A percentile compares a stretch with the other conserved stretches of the same genome.
Evolutionary conservation across 2,329 filamentous ascomycete species (phyloP).

Genomic region (Fonsecaea multimorphosa): DNA sequence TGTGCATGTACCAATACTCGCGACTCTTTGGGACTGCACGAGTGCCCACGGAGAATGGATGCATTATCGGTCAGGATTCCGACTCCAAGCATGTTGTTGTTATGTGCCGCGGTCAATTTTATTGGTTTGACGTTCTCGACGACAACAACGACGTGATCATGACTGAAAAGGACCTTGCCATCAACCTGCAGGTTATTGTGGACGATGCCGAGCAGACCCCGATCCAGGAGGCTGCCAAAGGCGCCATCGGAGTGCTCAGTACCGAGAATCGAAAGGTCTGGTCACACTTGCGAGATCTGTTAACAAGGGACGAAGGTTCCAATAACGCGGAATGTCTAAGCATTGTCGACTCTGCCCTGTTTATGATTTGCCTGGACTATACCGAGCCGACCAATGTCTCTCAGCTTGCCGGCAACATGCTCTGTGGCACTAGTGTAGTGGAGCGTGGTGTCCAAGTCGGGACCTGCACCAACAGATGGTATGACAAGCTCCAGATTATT

Average conservation of each 20-base stretch:
- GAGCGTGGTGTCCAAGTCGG: conserved; percentile 94
- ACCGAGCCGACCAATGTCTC: conserved; percentile 81
- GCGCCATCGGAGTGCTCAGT: conserved; percentile 88
- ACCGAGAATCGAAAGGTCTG: conserved; percentile 97
- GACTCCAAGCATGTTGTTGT: conserved; percentile 93
- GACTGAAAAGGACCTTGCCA: conserved; percentile 89
- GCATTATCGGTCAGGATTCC: conserved; percentile 93
- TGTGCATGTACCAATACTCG: conserved; percentile 99
- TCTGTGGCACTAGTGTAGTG: conserved; percentile 91
- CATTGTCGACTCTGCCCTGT: conserved; percentile 92
- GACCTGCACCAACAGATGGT: conserved; percentile 98
- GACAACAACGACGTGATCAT: conserved; percentile 95
- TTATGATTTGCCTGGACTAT: conserved; percentile 90
- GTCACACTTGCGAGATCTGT: conserved; percentile 86
- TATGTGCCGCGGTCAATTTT: conserved; percentile 92
- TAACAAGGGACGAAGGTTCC: conserved; percentile 82
- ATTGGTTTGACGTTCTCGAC: conserved; percentile 98
- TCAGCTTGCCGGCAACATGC: conserved; percentile 96
- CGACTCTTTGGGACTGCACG: conserved; percentile 92
- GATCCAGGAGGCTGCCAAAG: conserved; percentile 93
- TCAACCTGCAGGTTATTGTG: conserved; percentile 90
- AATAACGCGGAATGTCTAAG: conserved; percentile 97
- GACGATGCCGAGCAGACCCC: conserved; percentile 89
- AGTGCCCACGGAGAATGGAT: conserved; percentile 91
- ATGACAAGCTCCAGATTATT: conserved; percentile 98